Evolutionary conservation across 2,329 filamentous ascomycete species (phyloP), one percentile per base, ranked within the genome.

Genomic region (Epichloe coenophiala): DNA sequence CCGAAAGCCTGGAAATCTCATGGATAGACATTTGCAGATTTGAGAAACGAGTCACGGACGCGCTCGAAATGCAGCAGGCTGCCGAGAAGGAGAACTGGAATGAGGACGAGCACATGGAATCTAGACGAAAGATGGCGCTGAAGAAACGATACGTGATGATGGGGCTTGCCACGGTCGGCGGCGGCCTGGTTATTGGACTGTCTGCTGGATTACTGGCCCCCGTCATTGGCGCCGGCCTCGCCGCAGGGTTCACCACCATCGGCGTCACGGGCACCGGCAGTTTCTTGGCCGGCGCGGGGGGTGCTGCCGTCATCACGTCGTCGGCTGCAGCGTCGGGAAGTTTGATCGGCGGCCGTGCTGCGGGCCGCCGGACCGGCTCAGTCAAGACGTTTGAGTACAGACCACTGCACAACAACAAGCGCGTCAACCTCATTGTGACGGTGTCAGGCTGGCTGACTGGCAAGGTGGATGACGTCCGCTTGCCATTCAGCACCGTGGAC

Each of bases 401-500:
- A 43, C 93, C 93, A 6, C 71, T 98, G 44, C 90, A 97, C 72
- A 98, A 98, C 71, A 97, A 97, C 68, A 98, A 98, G 69, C 78
- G 90, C 52, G 87, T 96, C 39, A 97, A 98, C 60, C 76, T 98
- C 33, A 93, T 98, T 56, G 82, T 98, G 39, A 97, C 93, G 0
- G 81, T 98, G 33, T 89, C 91, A 0, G 93, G 93, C 3, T 98
- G 93, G 93, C 94, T 98, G 86, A 96, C 88, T 40, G 93, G 94
- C 60, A 97, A 95, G 63, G 83, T 95, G 49, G 93, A 98, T 68
- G 93, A 98, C 65, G 90, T 98, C 47, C 86, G 93, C 53, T 70
- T 98, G 61, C 93, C 93, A 7, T 98, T 86, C 68, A 96, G 89
- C 70, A 98, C 94, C 0, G 85, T 98, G 6, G 90, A 98, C 65